Percentiles rank a stretch among this genome's conserved stretches.
Conservation (phyloP, 441 rosid genomes). For the Euphorbia neoarborescens region DNA sequence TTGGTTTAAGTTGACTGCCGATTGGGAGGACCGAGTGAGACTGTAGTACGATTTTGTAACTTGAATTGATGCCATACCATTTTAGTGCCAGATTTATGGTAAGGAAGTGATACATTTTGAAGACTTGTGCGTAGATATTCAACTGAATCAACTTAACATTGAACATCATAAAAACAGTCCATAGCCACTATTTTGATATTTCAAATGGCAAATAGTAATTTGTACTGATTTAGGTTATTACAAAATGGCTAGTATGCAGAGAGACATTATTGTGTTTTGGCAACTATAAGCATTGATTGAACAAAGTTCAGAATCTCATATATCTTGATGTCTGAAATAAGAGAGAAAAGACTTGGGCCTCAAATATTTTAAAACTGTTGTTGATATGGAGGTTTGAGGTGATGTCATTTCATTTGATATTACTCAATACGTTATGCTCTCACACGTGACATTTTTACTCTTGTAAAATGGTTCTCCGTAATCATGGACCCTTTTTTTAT, state of each 20-base stretch:
- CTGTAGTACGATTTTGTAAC: not conserved
- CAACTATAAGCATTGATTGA: not conserved
- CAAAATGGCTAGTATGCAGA: constrained; percentile 4
- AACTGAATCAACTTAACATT: no score
- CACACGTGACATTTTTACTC: not conserved
- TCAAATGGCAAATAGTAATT: no score
- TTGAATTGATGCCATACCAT: not conserved
- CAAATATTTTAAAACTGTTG: not conserved
- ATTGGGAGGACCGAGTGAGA: not conserved
- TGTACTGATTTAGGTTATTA: not conserved
- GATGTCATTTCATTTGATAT: not conserved
- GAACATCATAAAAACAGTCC: no score
- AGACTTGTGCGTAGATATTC: not conserved
- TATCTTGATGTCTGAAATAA: no score
- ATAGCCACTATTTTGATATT: no score
- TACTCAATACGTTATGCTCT: not conserved
- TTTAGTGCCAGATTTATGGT: not conserved
- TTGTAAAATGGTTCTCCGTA: not conserved
- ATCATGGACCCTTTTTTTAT: not conserved
- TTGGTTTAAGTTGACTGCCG: not conserved
- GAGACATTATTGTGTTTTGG: not conserved
- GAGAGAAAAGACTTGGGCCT: not conserved
- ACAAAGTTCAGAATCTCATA: not conserved
- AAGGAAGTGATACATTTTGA: not conserved
- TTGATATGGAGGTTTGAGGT: not conserved